Evolutionary conservation across 345 rosid genomes (phyloP).

Genomic region (Hibiscus trionum): DNA sequence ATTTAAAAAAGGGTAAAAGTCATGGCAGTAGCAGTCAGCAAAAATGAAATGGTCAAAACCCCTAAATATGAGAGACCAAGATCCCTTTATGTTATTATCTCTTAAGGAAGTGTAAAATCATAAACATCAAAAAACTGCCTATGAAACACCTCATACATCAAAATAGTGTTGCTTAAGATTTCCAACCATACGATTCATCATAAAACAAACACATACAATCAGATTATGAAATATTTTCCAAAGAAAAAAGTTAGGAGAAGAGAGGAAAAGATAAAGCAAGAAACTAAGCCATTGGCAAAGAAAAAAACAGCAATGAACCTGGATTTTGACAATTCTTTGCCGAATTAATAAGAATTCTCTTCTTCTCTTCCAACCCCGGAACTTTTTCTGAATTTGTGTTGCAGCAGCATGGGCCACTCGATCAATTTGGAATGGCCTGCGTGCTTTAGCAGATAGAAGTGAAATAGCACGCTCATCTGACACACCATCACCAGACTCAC

Average conservation of each 20-base stretch:
- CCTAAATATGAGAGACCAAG: not conserved
- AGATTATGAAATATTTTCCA: not conserved
- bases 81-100: not conserved
- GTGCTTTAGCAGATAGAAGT: slow-evolving; percentile 37
- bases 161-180: not conserved
- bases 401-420: slow-evolving; percentile 62
- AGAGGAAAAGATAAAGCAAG: not conserved
- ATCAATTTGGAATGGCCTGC: slow-evolving; percentile 31
- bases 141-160: not conserved
- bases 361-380: slow-evolving; percentile 82
- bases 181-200: not conserved
- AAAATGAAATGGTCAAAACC: not conserved
- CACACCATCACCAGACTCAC: slow-evolving; percentile 33
- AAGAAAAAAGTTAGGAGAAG: not conserved
- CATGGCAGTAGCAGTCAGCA: not conserved
- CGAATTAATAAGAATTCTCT: slow-evolving; percentile 75
- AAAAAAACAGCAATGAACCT: slow-evolving; percentile 37
- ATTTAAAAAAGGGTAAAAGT: not conserved
- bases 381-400: slow-evolving; percentile 74
- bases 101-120: not conserved
- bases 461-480: slow-evolving; percentile 52
- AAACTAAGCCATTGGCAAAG: slow-evolving; percentile 4
- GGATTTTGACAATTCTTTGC: slow-evolving; percentile 80
- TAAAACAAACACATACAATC: not conserved
- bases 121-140: not conserved